These are phyloP conservation scores for Avena insularis DNA, from an alignment of 176 grass and related monocot species.

Conservation along the genomic window DNA sequence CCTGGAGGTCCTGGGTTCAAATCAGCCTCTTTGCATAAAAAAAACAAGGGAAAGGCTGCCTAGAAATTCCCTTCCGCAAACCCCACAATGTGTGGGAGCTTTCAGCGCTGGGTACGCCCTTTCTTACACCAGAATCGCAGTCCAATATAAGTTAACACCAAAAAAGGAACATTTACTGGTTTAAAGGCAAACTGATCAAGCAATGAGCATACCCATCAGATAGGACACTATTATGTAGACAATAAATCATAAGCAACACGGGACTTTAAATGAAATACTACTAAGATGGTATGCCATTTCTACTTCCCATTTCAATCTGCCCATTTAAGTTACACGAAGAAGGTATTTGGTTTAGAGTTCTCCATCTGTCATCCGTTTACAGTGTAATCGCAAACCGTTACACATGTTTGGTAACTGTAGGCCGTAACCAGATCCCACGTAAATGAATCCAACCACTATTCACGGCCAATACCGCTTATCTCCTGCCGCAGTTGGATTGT, in stretches of 20 bases:
- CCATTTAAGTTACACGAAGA: background rate
- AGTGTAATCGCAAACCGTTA: background rate
- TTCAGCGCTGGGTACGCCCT: too few relatives aligned
- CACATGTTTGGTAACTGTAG: background rate
- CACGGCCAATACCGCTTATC: background rate
- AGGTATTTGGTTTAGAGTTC: background rate
- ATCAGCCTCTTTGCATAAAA: too few relatives aligned
- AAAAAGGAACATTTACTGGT: constrained; percentile 11
- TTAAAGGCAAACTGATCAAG: background rate
- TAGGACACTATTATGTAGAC: background rate
- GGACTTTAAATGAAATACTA: background rate
- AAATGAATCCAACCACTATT: background rate
- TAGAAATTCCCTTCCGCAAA: too few relatives aligned
- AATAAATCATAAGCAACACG: constrained; percentile 8
- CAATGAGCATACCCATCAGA: background rate
- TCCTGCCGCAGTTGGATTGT: background rate
- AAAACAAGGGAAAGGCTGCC: too few relatives aligned
- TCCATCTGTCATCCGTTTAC: background rate
- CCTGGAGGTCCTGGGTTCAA: too few relatives aligned
- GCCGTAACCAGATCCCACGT: background rate
- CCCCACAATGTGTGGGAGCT: too few relatives aligned
- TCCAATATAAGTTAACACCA: constrained; percentile 19
- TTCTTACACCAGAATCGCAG: background rate
- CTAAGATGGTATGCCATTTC: background rate
- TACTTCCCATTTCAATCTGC: background rate